Conservation (phyloP, 345 rosid species). For the Streptanthus diversifolius region DNA sequence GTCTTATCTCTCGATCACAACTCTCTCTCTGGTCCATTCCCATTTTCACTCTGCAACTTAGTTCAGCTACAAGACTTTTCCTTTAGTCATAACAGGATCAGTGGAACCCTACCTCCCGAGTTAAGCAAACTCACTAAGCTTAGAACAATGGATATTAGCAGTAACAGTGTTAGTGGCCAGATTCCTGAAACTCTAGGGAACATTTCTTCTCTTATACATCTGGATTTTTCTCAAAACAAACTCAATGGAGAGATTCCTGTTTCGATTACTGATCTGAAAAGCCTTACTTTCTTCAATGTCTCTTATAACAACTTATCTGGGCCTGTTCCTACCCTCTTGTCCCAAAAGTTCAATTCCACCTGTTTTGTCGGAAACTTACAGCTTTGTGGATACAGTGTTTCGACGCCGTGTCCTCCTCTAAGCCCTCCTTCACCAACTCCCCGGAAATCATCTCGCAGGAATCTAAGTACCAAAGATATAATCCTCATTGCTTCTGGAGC, state of each 20-base stretch:
- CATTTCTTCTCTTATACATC: constrained; percentile 39
- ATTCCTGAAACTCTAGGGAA: constrained; percentile 58
- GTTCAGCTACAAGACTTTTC: constrained; percentile 50
- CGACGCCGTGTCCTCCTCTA: constrained; percentile 51
- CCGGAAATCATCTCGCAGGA: constrained; percentile 33
- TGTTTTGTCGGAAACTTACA: constrained; percentile 72
- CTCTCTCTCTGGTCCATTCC: constrained; percentile 52
- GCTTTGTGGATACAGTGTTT: constrained; percentile 68
- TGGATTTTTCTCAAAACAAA: constrained; percentile 63
- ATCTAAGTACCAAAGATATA: constrained; percentile 63
- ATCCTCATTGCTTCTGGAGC: constrained; percentile 76
- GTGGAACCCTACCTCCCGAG: constrained; percentile 51
- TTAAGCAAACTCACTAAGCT: constrained; percentile 53
- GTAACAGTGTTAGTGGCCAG: constrained; percentile 52
- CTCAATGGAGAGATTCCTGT: constrained; percentile 68
- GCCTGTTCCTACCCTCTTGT: constrained; percentile 62
- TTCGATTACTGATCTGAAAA: constrained; percentile 46
- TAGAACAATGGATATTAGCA: constrained; percentile 54
- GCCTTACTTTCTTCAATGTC: constrained; percentile 65
- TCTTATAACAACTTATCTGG: constrained; percentile 88
- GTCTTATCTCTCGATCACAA: constrained; percentile 44
- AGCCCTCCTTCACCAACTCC: constrained; percentile 44
- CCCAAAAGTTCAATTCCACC: constrained; percentile 65
- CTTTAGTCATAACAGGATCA: constrained; percentile 53
- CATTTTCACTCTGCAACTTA: constrained; percentile 46